Evolutionary conservation across 192 early-diverging fungal species (phyloP), one percentile per base, ranked within the genome.

Genomic region (Coemansia reversa): DNA sequence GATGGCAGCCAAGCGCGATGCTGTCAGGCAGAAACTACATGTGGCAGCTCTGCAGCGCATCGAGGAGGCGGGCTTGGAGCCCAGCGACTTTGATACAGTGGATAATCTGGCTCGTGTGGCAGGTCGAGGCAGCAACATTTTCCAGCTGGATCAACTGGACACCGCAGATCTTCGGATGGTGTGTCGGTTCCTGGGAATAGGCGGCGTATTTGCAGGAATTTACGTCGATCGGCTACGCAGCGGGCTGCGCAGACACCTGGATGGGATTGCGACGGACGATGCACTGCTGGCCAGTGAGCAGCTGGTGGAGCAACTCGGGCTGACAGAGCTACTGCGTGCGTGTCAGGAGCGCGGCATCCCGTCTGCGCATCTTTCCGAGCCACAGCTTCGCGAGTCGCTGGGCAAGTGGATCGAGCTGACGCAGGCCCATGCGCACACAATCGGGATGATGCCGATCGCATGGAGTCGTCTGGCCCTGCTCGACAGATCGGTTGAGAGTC

Each of bases 261-360:
- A 72, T 16, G 63, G 63, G 2, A 25, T 81, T 18, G 33, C 29
- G 9, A 32, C 45, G 0, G 79, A 81, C 45, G 79, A 81, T 53
- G 29, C 30, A 32, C 59, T 75, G 23, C 58, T 81, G 49, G 33
- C 25, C 12, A 52, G 39, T 2, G 79, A 81, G 51, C 39, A 55
- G 63, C 59, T 68, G 39, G 62, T 74, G 35, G 63, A 39, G 39
- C 51, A 42, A 18, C 60, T 81, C 28, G 63, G 49, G 22, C 69
- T 69, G 23, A 50, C 55, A 2, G 79, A 81, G 57, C 73, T 81
- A 28, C 59, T 63, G 16, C 51, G 67, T 28, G 70, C 74, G 24
- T 81, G 78, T 63, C 69, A 75, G 62, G 78, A 81, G 24, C 78
- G 78, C 30, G 78, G 73, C 4, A 81, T 81, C 48, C 72, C 73